Base-by-base conservation (phyloP, 768 basidiomycete species). In the Pleurotus giganteus region DNA sequence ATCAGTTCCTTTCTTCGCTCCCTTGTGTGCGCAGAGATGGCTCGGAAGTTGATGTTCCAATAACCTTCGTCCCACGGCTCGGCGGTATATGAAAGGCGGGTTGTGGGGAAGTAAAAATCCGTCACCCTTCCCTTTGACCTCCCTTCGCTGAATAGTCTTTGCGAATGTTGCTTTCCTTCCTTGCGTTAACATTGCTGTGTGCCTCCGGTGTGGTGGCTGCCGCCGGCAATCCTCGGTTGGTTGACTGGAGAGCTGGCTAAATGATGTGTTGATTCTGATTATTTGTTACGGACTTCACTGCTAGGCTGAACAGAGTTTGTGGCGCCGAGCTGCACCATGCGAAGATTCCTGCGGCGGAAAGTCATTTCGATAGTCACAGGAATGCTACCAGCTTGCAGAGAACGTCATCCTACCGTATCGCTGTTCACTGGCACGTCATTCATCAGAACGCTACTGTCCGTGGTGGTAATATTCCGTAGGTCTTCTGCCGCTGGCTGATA, bases 391-490 rank as follows among this genome's bases (percentile, higher is more conserved):
- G 3, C 34, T n/a, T 39, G 34, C 34, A 46, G 15, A 19, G 29
- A 31, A 46, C n/a, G 13, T 21, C 32, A 7, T 13, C 36, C 12
- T 53, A 52, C 24, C 56, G 49, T 26, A 49, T 59, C 54, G 53
- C 63, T 36, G 68, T 71, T 24, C 61, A 68, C 52, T 68, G 68
- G 60, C 70, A 76, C 55, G 71, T 73, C 52, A 58, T 78, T 47
- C 60, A 63, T 58, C 54, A 64, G 47, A 61, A 73, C 57, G 54
- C 52, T 1, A 71, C 70, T n/a, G 13, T 65, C 5, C 53, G 61
- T 8, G 74, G 76, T 44, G 80, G 79, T 17, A 68, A 75, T 54
- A 60, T 80, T 50, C 70, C 77, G 76, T 77, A 59, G 42, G 74
- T 63, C 2, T 19, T 12, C 13, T 24, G 50, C 17, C 4, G 12